Percentiles rank a stretch among this genome's conserved stretches.
phyloP scores from a whole-genome alignment of 495 filamentous ascomycete species.

The Neurospora tetrasperma region DNA sequence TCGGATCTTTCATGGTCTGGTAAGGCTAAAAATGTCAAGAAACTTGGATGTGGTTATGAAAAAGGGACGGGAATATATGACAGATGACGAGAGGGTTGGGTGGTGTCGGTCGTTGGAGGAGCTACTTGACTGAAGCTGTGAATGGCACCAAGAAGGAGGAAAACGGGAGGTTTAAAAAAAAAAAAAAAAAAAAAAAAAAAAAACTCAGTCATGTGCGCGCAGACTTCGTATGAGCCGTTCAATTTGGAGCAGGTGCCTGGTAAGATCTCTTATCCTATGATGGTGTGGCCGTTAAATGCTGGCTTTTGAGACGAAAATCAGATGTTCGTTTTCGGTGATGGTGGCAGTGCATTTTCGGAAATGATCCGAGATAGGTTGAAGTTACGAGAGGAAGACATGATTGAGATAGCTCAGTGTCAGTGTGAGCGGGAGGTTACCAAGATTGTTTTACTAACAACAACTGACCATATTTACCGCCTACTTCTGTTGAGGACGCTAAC shows the following conservation, averaged over 20 bases:
- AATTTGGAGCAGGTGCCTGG: neutral
- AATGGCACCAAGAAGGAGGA: neutral
- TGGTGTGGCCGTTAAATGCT: neutral
- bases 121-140: neutral
- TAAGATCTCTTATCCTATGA: neutral
- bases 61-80: neutral
- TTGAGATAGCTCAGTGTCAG: neutral
- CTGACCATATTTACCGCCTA: neutral
- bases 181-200: neutral
- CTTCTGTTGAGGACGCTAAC: neutral
- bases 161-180: neutral
- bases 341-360: neutral
- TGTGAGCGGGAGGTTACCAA: neutral
- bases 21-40: slow-evolving; percentile 5
- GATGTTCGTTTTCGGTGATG: neutral
- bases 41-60: slow-evolving; percentile 10
- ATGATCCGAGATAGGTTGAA: neutral
- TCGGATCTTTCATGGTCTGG: slow-evolving; percentile 6
- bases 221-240: neutral
- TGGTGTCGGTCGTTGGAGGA: slow-evolving; percentile 4
- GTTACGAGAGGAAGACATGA: neutral
- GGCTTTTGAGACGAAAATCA: neutral
- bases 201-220: neutral
- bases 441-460: neutral
- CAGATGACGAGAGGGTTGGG: neutral